Percentiles rank a stretch among this genome's conserved stretches.
Conservation (phyloP, 495 filamentous ascomycete genomes). For the Podospora pseudocomata region DNA sequence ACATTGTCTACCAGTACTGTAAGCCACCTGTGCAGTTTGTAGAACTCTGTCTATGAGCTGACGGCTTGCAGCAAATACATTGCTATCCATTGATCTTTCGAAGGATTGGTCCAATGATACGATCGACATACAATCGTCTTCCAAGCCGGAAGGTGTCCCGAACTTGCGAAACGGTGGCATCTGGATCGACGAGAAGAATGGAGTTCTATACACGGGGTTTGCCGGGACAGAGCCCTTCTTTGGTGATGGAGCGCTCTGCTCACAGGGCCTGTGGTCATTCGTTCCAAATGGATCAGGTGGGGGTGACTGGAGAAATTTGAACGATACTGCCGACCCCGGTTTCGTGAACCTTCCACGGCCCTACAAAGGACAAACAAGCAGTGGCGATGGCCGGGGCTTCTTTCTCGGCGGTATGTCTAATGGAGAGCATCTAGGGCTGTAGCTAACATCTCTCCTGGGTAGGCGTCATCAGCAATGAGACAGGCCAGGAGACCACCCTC, state of each 20-base stretch:
- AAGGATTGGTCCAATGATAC: slow-evolving; percentile 22
- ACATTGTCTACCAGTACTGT: slow-evolving; percentile 23
- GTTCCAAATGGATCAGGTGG: slow-evolving; percentile 13
- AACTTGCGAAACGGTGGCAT: slow-evolving; percentile 21
- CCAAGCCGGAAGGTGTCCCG: slow-evolving; percentile 20
- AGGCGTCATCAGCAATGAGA: slow-evolving; percentile 10
- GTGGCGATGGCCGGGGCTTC: slow-evolving; percentile 22
- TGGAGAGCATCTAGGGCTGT: not conserved
- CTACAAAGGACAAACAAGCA: slow-evolving; percentile 17
- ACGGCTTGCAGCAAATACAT: slow-evolving; percentile 15
- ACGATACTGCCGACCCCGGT: slow-evolving; percentile 18
- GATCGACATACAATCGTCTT: slow-evolving; percentile 14
- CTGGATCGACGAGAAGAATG: slow-evolving; percentile 22
- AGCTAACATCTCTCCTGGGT: not conserved
- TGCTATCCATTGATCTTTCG: slow-evolving; percentile 24
- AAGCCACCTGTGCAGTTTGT: not conserved
- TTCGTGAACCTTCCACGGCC: slow-evolving; percentile 21
- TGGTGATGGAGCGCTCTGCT: slow-evolving; percentile 11
- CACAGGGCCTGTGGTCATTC: slow-evolving; percentile 27
- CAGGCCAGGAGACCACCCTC: not conserved
- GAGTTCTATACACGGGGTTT: slow-evolving; percentile 26
- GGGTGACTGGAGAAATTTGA: slow-evolving; percentile 25
- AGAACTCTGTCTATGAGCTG: not conserved
- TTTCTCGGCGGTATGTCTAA: slow-evolving; percentile 20
- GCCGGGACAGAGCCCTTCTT: slow-evolving; percentile 18